phyloP scores from a whole-genome alignment of 257 asterid genomes.

The Solanum dulcamara region DNA sequence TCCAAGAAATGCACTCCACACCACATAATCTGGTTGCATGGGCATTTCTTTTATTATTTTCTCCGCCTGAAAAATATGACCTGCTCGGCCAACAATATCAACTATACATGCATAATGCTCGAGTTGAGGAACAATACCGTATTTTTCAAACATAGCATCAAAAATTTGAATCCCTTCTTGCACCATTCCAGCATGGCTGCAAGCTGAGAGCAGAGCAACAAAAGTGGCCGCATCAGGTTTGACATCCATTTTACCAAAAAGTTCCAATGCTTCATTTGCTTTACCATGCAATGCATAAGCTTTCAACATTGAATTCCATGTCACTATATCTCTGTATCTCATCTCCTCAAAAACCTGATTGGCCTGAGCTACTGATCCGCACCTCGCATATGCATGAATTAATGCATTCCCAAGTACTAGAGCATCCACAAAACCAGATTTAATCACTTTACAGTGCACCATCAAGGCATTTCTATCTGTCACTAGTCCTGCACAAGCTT shows the following conservation, averaged over 20 bases:
- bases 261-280: slow-evolving; percentile 36
- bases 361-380: slow-evolving; percentile 53
- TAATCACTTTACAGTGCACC: slow-evolving; percentile 48
- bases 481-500: slow-evolving; percentile 73
- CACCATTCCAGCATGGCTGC: slow-evolving; percentile 82
- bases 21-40: slow-evolving; percentile 63
- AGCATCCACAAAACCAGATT: slow-evolving; percentile 29
- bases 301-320: slow-evolving; percentile 80
- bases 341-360: slow-evolving; percentile 43
- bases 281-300: slow-evolving; percentile 78
- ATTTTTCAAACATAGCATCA: slow-evolving; percentile 36
- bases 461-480: slow-evolving; percentile 43
- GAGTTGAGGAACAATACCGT: slow-evolving; percentile 61
- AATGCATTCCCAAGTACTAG: slow-evolving; percentile 49
- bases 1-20: slow-evolving; percentile 85
- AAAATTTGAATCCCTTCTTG: slow-evolving; percentile 51
- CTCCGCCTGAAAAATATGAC: slow-evolving; percentile 50
- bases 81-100: slow-evolving; percentile 64
- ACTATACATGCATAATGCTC: slow-evolving; percentile 87
- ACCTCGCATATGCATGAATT: slow-evolving; percentile 72
- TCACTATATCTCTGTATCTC: slow-evolving; percentile 40
- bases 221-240: slow-evolving; percentile 59
- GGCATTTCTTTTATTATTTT: slow-evolving; percentile 41
- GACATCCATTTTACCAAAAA: slow-evolving; percentile 46
- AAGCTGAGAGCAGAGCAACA: slow-evolving; percentile 65